Conservation (phyloP, 805 yeast genomes). For the Lipomyces chichibuensis region DNA sequence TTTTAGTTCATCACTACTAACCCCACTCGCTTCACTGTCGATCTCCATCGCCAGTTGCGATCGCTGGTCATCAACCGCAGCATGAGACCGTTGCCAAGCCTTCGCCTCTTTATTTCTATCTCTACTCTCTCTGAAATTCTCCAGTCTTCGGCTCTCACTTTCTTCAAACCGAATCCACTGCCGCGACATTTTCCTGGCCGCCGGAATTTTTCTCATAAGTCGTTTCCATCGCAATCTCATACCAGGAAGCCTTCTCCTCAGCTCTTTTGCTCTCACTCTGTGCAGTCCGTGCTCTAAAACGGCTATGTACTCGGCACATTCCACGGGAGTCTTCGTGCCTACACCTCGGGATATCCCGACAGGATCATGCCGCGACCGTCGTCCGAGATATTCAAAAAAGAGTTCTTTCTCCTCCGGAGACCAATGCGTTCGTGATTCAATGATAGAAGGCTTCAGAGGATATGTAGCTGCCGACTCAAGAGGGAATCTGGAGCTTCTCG, state of each 20-base stretch:
- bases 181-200: conserved; percentile 29
- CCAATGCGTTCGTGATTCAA: conserved; percentile 26
- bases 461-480: neutral
- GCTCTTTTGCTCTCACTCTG: conserved; percentile 15
- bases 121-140: conserved; percentile 14
- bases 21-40: conserved; percentile 1
- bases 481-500: neutral
- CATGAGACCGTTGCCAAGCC: conserved; percentile 10
- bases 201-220: conserved; percentile 22
- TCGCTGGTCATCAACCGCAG: neutral
- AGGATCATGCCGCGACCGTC: conserved; percentile 32
- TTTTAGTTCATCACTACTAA: neutral
- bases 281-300: conserved; percentile 18
- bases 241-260: conserved; percentile 17
- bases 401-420: conserved; percentile 28
- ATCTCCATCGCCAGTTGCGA: neutral
- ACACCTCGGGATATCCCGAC: conserved; percentile 26
- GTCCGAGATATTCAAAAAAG: conserved; percentile 23
- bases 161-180: conserved; percentile 32
- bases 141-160: conserved; percentile 20
- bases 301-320: conserved; percentile 28
- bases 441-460: conserved; percentile 6
- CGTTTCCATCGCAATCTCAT: conserved; percentile 24
- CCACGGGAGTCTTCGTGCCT: conserved; percentile 23
- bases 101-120: conserved; percentile 18